Percentiles rank a stretch among this genome's conserved stretches.
These are phyloP conservation scores for Phytophthora sojae DNA, from an alignment of 352 stramenopile species.

Conservation along the genomic window DNA sequence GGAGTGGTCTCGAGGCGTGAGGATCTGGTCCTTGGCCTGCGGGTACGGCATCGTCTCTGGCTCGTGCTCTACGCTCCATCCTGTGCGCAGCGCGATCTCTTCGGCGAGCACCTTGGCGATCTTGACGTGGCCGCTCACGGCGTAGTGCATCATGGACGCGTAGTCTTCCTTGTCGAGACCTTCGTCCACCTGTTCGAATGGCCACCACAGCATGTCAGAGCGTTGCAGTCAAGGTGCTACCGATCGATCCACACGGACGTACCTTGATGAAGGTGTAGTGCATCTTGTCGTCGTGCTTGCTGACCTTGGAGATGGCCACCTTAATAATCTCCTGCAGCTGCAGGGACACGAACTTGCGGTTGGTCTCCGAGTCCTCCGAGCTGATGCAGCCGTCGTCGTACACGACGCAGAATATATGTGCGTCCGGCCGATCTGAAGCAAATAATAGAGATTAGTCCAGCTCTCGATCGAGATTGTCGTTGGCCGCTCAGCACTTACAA, in stretches of 20 bases:
- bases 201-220: neutral
- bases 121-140: slow-evolving; percentile 86
- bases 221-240: neutral
- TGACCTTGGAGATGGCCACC: slow-evolving; percentile 82
- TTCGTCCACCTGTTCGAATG: slow-evolving; percentile 59
- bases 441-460: neutral
- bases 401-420: slow-evolving; percentile 89
- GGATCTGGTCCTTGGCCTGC: slow-evolving; percentile 80
- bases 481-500: slow-evolving; percentile 47
- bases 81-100: slow-evolving; percentile 73
- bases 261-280: slow-evolving; percentile 88
- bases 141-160: slow-evolving; percentile 84
- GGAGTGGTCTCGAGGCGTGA: slow-evolving; percentile 66
- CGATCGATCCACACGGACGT: slow-evolving; percentile 1
- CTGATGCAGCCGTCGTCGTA: slow-evolving; percentile 87
- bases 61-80: slow-evolving; percentile 64
- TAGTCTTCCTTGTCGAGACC: slow-evolving; percentile 73
- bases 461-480: neutral
- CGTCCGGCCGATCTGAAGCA: slow-evolving; percentile 70
- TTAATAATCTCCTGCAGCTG: slow-evolving; percentile 90
- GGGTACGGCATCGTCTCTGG: slow-evolving; percentile 80
- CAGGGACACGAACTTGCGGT: slow-evolving; percentile 79
- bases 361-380: slow-evolving; percentile 74
- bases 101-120: slow-evolving; percentile 77
- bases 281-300: slow-evolving; percentile 82